These are phyloP conservation scores for Pseudocercospora crystallina DNA, from an alignment of 2,329 filamentous ascomycete species.

Conservation along the genomic window DNA sequence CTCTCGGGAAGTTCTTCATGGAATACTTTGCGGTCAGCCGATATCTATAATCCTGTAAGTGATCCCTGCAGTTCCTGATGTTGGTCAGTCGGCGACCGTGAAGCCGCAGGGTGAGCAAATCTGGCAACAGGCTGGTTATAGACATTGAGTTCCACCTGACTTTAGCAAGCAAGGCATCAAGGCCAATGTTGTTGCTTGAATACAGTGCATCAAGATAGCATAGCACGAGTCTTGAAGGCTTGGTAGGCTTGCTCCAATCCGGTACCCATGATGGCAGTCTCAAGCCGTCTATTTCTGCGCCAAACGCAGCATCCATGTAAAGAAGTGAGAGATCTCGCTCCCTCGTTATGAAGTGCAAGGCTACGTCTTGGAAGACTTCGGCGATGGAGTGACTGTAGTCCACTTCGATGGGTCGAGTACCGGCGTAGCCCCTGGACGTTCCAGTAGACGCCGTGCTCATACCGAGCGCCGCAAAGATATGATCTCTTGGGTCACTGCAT, in stretches of 20 bases:
- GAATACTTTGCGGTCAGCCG: background rate
- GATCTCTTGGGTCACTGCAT: background rate
- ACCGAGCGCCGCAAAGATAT: background rate
- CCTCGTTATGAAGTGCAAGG: background rate
- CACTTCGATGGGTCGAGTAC: background rate
- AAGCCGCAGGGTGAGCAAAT: background rate
- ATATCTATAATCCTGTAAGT: background rate
- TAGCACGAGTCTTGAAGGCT: background rate
- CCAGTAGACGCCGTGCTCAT: background rate
- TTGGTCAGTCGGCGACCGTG: background rate
- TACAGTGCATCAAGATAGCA: slow-evolving; percentile 1
- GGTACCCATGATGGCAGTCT: background rate
- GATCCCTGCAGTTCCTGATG: background rate
- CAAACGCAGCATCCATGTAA: background rate
- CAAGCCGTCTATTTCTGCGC: background rate
- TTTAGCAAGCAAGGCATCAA: background rate
- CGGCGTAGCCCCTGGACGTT: too few species aligned
- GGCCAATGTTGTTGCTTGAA: background rate
- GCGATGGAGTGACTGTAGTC: background rate
- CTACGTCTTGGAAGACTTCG: slow-evolving; percentile 1
- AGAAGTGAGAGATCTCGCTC: slow-evolving; percentile 1
- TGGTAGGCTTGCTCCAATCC: background rate
- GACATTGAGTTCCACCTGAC: background rate
- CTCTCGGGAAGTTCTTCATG: background rate
- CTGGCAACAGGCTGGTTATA: background rate